phyloP scores from a whole-genome alignment of 495 filamentous ascomycete genomes.

The Neurospora sp. region DNA sequence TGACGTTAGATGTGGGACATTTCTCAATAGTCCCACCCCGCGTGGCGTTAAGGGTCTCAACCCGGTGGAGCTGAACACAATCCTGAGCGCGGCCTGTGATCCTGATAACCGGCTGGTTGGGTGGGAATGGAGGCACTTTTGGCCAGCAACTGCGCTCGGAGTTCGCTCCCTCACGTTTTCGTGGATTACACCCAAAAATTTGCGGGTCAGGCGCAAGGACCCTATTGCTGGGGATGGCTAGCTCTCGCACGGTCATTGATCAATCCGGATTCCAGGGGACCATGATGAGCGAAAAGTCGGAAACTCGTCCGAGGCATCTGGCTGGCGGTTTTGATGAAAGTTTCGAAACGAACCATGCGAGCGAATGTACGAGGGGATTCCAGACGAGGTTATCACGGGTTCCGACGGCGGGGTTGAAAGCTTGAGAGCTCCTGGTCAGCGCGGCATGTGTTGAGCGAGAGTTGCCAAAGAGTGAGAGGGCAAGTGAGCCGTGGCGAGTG shows the following conservation, averaged over 20 bases:
- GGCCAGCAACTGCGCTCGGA: neutral
- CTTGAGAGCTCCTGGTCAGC: neutral
- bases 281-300: neutral
- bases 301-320: neutral
- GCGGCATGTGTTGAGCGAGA: neutral
- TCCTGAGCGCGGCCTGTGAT: neutral
- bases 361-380: neutral
- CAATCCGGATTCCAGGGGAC: neutral
- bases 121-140: neutral
- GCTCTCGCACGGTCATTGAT: neutral
- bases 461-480: neutral
- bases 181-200: neutral
- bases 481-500: neutral
- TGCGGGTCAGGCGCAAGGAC: neutral
- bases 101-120: neutral
- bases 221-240: neutral
- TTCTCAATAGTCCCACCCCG: neutral
- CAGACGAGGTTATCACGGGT: neutral
- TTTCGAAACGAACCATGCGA: neutral
- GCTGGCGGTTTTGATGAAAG: neutral
- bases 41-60: neutral
- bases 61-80: neutral
- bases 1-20: constrained; percentile 4
- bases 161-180: neutral
- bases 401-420: neutral